These are phyloP conservation scores for Toxoplasma gondii DNA, from an alignment of 169 alveolate genomes.

Conservation along the genomic window DNA sequence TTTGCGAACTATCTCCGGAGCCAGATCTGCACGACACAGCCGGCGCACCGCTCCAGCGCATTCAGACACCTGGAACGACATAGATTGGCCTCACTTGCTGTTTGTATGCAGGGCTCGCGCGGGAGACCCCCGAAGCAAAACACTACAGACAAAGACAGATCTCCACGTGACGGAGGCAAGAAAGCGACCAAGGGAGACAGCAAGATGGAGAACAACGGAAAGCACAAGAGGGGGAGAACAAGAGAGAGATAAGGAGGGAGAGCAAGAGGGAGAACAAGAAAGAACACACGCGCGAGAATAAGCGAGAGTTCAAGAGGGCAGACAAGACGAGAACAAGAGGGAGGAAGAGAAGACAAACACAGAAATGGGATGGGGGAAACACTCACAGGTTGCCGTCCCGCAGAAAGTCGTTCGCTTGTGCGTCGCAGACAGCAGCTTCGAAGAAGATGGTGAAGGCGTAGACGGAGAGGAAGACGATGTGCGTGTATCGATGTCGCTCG, in stretches of 20 bases:
- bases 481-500: not conserved
- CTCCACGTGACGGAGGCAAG: not conserved
- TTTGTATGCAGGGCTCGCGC: no score
- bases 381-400: not conserved
- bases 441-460: not conserved
- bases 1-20: conserved; percentile 92
- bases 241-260: not conserved
- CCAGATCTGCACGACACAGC: conserved; percentile 72
- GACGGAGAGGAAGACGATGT: not conserved
- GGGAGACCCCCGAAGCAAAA: no score
- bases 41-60: not conserved
- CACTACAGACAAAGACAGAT: no score
- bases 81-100: no score
- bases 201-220: not conserved
- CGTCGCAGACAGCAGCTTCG: not conserved
- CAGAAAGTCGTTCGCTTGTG: not conserved
- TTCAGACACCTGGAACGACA: not conserved
- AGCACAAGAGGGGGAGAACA: not conserved
- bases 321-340: no score
- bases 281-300: no score
- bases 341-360: not conserved
- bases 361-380: no score
- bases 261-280: not conserved
- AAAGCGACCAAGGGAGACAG: no score
- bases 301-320: not conserved